phyloP scores from a whole-genome alignment of 1,284 basidiomycete species.

The Serendipita sp. region DNA sequence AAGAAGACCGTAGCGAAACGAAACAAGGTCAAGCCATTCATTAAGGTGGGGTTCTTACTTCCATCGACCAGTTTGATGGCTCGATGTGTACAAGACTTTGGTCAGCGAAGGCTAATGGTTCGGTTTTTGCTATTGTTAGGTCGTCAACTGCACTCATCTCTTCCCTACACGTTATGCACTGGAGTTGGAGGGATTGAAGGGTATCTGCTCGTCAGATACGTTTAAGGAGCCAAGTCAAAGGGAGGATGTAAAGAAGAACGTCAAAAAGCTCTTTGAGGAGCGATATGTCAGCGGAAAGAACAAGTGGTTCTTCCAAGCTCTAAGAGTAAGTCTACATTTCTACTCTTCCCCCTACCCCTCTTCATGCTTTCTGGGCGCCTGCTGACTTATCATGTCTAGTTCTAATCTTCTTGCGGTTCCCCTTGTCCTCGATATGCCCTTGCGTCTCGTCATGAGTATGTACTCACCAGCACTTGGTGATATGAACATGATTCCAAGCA shows the following conservation, averaged over 20 bases:
- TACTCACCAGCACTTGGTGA: background rate
- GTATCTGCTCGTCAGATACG: slow-evolving; percentile 65
- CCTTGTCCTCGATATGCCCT: background rate
- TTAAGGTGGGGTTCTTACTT: slow-evolving; percentile 60
- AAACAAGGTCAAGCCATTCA: slow-evolving; percentile 95
- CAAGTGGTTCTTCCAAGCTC: slow-evolving; percentile 84
- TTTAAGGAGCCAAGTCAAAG: slow-evolving; percentile 92
- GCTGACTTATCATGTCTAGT: slow-evolving; percentile 5
- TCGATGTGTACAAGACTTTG: background rate
- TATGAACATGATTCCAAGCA: background rate
- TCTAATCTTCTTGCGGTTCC: slow-evolving; percentile 9
- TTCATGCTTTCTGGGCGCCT: background rate
- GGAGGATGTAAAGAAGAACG: slow-evolving; percentile 85
- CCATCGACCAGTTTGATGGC: background rate
- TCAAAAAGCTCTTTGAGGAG: slow-evolving; percentile 93
- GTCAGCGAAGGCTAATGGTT: background rate
- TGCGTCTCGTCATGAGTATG: background rate
- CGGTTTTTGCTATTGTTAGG: slow-evolving; percentile 27
- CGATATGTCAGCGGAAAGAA: slow-evolving; percentile 83
- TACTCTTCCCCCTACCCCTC: background rate
- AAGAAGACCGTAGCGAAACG: slow-evolving; percentile 82
- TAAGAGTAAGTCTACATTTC: slow-evolving; percentile 41
- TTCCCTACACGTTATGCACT: slow-evolving; percentile 96
- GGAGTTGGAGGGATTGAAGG: slow-evolving; percentile 87
- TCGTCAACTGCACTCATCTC: slow-evolving; percentile 91